phyloP scores from a whole-genome alignment of 108 stramenopile species.

The Conticribra guillardii region DNA sequence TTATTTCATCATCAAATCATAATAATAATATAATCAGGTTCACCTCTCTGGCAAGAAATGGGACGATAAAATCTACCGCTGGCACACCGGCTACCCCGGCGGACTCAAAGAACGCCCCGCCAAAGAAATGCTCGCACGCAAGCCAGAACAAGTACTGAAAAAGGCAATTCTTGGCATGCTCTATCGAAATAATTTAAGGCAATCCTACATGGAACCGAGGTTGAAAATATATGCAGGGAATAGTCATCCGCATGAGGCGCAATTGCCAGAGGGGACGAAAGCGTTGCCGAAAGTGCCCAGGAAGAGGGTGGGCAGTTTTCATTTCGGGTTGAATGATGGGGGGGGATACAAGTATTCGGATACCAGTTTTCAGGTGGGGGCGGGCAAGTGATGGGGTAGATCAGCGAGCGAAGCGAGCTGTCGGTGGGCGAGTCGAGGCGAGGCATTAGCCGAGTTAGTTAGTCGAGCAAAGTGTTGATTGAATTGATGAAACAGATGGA shows the following conservation, averaged over 20 bases:
- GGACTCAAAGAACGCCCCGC: conserved; percentile 90
- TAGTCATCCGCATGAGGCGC: conserved; percentile 80
- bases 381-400: conserved; percentile 3
- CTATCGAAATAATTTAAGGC: conserved; percentile 76
- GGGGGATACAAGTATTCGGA: conserved; percentile 51
- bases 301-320: conserved; percentile 57
- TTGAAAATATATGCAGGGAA: conserved; percentile 84
- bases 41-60: conserved; percentile 92
- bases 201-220: conserved; percentile 79
- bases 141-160: conserved; percentile 80
- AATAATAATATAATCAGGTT: conserved; percentile 46
- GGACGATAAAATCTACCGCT: conserved; percentile 90
- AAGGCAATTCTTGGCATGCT: conserved; percentile 92
- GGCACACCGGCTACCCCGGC: conserved; percentile 97
- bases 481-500: too few species aligned
- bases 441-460: too few species aligned
- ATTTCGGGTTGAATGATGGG: conserved; percentile 79
- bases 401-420: too few species aligned
- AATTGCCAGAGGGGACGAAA: conserved; percentile 60
- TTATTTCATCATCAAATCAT: neutral
- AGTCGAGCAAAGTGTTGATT: too few species aligned
- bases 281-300: conserved; percentile 51
- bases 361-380: conserved; percentile 46
- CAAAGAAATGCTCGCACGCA: conserved; percentile 79
- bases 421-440: too few species aligned